Evolutionary conservation across 495 filamentous ascomycete species (phyloP).

Genomic region (Penicillium angulare): DNA sequence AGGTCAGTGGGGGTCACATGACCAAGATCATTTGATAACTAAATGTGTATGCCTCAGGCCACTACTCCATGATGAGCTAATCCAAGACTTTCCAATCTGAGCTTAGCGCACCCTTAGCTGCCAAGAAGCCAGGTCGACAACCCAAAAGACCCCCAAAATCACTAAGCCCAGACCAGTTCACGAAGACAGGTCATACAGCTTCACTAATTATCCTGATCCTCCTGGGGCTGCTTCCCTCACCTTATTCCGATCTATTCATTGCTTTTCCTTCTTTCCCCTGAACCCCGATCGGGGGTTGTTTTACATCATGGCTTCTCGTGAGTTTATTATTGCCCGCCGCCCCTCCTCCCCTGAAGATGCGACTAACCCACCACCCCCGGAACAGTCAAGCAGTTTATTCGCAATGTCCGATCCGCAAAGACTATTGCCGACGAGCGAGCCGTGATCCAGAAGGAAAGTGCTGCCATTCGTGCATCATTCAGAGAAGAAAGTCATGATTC

Average conservation of each 20-base stretch:
- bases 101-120: conserved; percentile 18
- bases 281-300: conserved; percentile 39
- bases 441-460: conserved; percentile 98
- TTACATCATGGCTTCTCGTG: conserved; percentile 66
- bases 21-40: background rate
- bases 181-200: background rate
- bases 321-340: conserved; percentile 39
- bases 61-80: background rate
- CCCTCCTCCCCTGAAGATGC: conserved; percentile 34
- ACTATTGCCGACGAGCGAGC: conserved; percentile 98
- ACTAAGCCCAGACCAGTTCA: conserved; percentile 18
- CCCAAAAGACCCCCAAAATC: background rate
- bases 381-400: conserved; percentile 98
- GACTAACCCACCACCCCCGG: conserved; percentile 14
- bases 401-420: conserved; percentile 96
- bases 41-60: background rate
- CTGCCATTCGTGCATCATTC: conserved; percentile 93
- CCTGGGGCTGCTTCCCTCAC: background rate
- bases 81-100: background rate
- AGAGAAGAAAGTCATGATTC: conserved; percentile 93
- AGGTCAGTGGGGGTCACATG: background rate
- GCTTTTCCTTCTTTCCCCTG: conserved; percentile 19
- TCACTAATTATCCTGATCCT: too few species aligned
- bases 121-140: conserved; percentile 35
- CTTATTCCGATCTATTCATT: conserved; percentile 7